Base-by-base conservation (phyloP, 768 basidiomycete species). In the Mycena alexandri region DNA sequence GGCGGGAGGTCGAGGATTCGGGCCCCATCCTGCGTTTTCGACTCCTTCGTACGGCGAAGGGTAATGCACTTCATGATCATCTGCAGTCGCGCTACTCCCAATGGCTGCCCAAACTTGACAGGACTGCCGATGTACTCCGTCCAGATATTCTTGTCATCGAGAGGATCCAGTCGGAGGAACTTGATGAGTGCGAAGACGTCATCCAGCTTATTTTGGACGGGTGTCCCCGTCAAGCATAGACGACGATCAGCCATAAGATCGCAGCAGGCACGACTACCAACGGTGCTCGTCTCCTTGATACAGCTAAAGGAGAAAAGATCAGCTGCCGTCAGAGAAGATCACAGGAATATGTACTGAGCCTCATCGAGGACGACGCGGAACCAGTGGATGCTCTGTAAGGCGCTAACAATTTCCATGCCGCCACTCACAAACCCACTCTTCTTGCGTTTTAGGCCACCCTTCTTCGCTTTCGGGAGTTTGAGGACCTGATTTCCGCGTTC, bases 131-230 rank as follows among this genome's bases (percentile, higher is more conserved):
- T 94, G 77, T 87, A 94, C 74, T 96, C 93, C 24, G 92, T 95
- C 96, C 98, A 99, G 14, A 90, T 79, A 61, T 89, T 89, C 80
- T 96, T 96, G 78, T 98, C 95, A 75, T 98, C 93, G 72, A 99
- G 91, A 1, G 98, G 98, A 24, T 90, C 86, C 73, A 99, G 79
- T 22, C 96, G 92, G 61, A 99, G 81, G 81, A 99, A 99, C 79
- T 98, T 98, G 85, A 99, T 90, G 65, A 99, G 84, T 6, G 98
- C 98, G 78, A 92, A 99, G 55, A 99, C 92, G 75, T 99, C 98
- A 80, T 99, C 98, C 58, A 99, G 88, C 79, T 97, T 98, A 85
- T 99, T 99, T 82, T 99, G 98, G 42, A 99, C 95, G 1, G 98
- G 98, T 10, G 98, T 99, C 62, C 98, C 98, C n/a, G 96, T 96